These are phyloP conservation scores for Rhodosporidiobolus odoratus DNA, from an alignment of 768 basidiomycete species.

Conservation along the genomic window DNA sequence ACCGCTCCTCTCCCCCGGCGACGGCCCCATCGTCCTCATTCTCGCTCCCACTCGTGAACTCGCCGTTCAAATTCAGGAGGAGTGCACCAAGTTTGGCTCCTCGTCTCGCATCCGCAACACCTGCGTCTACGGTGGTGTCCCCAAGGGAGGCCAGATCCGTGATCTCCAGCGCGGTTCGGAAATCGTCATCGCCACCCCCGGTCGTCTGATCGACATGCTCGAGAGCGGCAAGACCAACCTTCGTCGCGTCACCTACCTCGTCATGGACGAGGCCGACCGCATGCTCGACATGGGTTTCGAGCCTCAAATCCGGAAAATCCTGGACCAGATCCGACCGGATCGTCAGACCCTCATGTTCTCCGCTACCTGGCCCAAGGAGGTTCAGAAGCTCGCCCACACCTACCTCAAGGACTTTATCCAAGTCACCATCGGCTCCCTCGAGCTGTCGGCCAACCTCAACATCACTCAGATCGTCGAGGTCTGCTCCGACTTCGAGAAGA, in stretches of 20 bases:
- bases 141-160: constrained; percentile 96
- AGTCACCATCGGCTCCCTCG: constrained; percentile 98
- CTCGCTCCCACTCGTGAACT: constrained; percentile 97
- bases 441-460: constrained; percentile 95
- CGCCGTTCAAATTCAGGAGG: constrained; percentile 97
- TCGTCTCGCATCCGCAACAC: constrained; percentile 93
- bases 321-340: constrained; percentile 89
- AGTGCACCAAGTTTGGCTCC: constrained; percentile 93
- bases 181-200: constrained; percentile 99
- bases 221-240: constrained; percentile 95
- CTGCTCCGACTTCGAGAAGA: constrained; percentile 83
- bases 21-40: constrained; percentile 94
- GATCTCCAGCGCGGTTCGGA: constrained; percentile 96
- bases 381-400: constrained; percentile 93
- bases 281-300: constrained; percentile 99
- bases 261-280: constrained; percentile 99
- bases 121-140: constrained; percentile 97
- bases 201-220: constrained; percentile 97
- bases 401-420: constrained; percentile 95
- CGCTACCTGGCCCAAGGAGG: constrained; percentile 99
- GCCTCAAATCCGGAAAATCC: constrained; percentile 97
- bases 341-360: constrained; percentile 98
- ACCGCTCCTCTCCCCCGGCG: constrained; percentile 83
- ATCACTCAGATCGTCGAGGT: constrained; percentile 94
- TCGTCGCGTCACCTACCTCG: constrained; percentile 90